Evolutionary conservation across 805 yeast genomes (phyloP), one percentile per base, ranked within the genome.

Genomic region (Kuraishia borneana): DNA sequence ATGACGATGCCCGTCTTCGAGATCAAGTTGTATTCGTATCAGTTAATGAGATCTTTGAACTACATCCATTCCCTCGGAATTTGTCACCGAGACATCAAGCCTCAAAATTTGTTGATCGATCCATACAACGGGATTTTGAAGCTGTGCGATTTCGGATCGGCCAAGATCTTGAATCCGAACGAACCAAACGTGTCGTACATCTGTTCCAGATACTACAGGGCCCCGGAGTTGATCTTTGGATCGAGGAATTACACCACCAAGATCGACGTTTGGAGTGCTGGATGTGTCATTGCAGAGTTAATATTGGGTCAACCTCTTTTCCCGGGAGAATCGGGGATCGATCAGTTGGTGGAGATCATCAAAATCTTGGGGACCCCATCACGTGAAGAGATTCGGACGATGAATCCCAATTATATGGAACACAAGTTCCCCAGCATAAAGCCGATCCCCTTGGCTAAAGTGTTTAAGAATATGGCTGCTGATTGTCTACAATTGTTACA

Each of bases 261-360:
- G 56, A 92, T 92, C 44, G 98, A 92, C 55, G 75, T 92, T 32
- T 92, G 98, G 98, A 83, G 95, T 10, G 85, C 94, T 10, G 96
- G 95, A 16, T 92, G 98, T 63, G 98, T 92, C 17, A 87, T 92
- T 84, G 97, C 97, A 4, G 98, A 92, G 60, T 64, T 92, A 48
- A 74, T 88, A 42, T 68, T 92, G 37, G 97, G 98, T 13, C 96
- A 87, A 54, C 98, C 98, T 10, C 64, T 92, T 43, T 92, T 92
- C 61, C 98, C 98, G 9, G 98, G 98, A 30, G 97, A 92, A 54
- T 78, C 88, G 39, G 97, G 98, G 26, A 89, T 92, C 39, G 98
- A 92, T 56, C 98, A 92, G 58, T 70, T 89, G 48, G 97, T 89
- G 14, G 98, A 89, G 58, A 89, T 89, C 46, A 89, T 89, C 55